phyloP scores from a whole-genome alignment of 768 basidiomycete species.

The Leccinum ochraceum region DNA sequence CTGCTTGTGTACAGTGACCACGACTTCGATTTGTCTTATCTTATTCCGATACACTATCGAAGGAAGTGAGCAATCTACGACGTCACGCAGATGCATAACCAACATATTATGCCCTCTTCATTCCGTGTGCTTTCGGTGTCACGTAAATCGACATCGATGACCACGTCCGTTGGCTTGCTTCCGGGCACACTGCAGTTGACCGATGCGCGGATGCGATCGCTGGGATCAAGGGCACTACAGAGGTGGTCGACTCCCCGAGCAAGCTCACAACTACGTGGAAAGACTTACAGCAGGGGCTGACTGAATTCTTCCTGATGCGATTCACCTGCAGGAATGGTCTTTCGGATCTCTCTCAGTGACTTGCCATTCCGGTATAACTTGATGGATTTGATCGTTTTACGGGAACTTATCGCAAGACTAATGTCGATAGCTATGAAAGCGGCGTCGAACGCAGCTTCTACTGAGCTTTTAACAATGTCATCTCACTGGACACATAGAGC shows the following conservation, averaged over 20 bases:
- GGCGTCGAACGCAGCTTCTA: neutral
- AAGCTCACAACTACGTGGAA: neutral
- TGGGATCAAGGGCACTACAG: neutral
- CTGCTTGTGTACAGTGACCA: conserved; percentile 5
- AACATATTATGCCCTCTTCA: conserved; percentile 6
- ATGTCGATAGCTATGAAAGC: neutral
- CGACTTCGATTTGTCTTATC: conserved; percentile 11
- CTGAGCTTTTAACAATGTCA: neutral
- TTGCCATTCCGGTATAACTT: neutral
- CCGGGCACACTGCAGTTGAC: neutral
- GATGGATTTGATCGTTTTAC: neutral
- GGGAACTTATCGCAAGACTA: neutral
- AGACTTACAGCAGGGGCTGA: neutral
- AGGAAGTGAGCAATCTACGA: neutral
- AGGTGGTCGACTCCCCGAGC: neutral
- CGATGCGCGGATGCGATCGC: neutral
- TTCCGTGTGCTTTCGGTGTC: neutral
- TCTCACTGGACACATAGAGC: neutral
- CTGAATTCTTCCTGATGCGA: neutral
- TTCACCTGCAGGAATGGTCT: neutral
- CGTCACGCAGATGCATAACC: neutral
- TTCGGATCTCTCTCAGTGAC: neutral
- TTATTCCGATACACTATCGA: conserved; percentile 17
- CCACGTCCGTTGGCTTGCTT: neutral
- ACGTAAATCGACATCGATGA: neutral